Base-by-base conservation (phyloP, 306 rosid species). In the Ormosia emarginata region DNA sequence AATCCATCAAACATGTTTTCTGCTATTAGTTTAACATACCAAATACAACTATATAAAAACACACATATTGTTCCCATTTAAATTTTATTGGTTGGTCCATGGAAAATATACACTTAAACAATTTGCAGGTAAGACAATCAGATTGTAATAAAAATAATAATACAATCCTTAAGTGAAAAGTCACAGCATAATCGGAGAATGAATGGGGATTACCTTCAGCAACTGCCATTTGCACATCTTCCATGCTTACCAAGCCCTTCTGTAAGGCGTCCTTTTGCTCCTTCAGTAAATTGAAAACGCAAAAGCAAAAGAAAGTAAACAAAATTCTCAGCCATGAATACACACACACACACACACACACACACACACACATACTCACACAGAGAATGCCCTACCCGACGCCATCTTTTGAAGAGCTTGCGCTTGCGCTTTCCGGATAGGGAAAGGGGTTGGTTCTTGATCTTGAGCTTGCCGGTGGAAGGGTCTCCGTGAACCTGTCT, bases 341-440 rank as follows among this genome's bases (percentile, higher is more conserved):
- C 0, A 39, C 12, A 44, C 33, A 74, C n/a, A 32, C 8, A 44
- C 8, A 59, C 10, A 37, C 24, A 67, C n/a, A 43, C 70, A 55
- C 0, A 39, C 12, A 44, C 33, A 74, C n/a, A 32, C 8, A 44
- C 8, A 59, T n/a, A n/a, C n/a, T n/a, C 10, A 37, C 24, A 67
- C n/a, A 43, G 70, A 41, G 17, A 67, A 58, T 81, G 44, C 43
- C 17, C n/a, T 81, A 94, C 98, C 56, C 99, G 84, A 77, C 95
- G 95, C 89, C 91, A 87, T 78, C 86, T 88, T 74, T 90, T 91
- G 80, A 91, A 65, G 84, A 95, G 95, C 96, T 93, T 95, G 79
- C 95, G 97, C 90, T 95, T 89, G 77, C 98, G 99, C 82, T 95
- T 95, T 55, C 94, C 94, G 59, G 99, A 95, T 7, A 92, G 56